Evolutionary conservation across 108 stramenopile species (phyloP), one percentile per base, ranked within the genome.

Genomic region (Pseudonitzschia delicatissima): DNA sequence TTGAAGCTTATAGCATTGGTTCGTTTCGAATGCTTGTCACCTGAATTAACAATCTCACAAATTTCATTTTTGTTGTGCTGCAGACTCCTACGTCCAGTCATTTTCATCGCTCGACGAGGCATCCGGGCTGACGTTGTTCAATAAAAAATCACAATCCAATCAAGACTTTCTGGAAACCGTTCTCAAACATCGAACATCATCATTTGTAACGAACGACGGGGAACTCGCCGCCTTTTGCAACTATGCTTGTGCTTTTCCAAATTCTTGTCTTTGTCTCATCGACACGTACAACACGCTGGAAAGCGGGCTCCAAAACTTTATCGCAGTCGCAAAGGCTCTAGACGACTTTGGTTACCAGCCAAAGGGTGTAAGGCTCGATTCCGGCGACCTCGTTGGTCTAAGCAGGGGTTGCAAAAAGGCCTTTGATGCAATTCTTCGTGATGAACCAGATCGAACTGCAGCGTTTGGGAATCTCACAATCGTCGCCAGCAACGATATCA

Each of bases 261-360:
- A 91, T 51, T 48, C 71, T 12, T 98, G 98, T 68, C 71, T 99
- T 12, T 97, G 96, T 50, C 86, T 99, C 21, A 82, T 99, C 20
- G 99, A 99, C 80, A 99, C 99, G 1, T 99, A 99, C 73, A 95
- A 97, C 64, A 97, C 98, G 4, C 80, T 99, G 5, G 63, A 79
- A 29, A 92, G 89, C 45, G 99, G 99, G 1, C 57, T 97, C 42
- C 83, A 85, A 2, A 99, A 99, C 79, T 99, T 98, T 74, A 36
- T 94, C 21, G 34, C 82, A 18, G 97, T 98, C 35, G 91, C 97
- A 3, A 62, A 93, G 66, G 98, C 83, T 1, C 81, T 99, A 64
- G 76, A 86, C 50, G 94, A 97, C 53, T 70, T 94, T 47, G 97
- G 97, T 29, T 86, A 95, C 69, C 68, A 55, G 48, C 95, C 99